Evolutionary conservation across 768 basidiomycete species (phyloP).

Genomic region (Boletus edulis): DNA sequence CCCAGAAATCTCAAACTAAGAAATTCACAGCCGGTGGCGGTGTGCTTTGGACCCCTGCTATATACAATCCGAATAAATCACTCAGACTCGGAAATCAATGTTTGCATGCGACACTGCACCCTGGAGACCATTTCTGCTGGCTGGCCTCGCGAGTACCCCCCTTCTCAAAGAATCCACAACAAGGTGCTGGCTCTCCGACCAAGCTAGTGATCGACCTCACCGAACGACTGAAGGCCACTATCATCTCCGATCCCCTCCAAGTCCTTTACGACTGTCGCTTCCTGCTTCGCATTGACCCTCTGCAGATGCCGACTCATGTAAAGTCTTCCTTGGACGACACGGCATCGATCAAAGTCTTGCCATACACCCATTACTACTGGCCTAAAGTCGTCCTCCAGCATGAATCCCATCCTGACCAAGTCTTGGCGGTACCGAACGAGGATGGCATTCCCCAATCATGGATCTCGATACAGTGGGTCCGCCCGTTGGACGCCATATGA

Average conservation of each 20-base stretch:
- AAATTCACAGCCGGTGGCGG: conserved; percentile 57
- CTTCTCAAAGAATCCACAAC: conserved; percentile 31
- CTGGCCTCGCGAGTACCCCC: conserved; percentile 60
- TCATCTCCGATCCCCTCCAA: conserved; percentile 22
- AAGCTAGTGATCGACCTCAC: conserved; percentile 46
- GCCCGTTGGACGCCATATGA: conserved; percentile 34
- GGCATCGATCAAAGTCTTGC: conserved; percentile 34
- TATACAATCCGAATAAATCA: conserved; percentile 26
- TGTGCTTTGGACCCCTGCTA: conserved; percentile 62
- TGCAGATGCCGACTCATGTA: conserved; percentile 41
- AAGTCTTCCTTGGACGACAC: conserved; percentile 25
- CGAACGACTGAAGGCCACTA: conserved; percentile 15
- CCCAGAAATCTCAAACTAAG: conserved; percentile 18
- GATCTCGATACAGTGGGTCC: conserved; percentile 44
- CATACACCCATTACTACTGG: conserved; percentile 45
- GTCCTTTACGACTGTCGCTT: conserved; percentile 70
- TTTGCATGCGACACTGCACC: conserved; percentile 9
- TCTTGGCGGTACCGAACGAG: conserved; percentile 21
- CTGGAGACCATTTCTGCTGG: conserved; percentile 47
- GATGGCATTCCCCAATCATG: conserved; percentile 32
- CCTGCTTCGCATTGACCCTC: conserved; percentile 45
- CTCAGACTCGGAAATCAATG: conserved; percentile 20
- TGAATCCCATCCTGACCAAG: conserved; percentile 15
- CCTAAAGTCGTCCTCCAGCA: conserved; percentile 41
- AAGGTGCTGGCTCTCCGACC: conserved; percentile 20